Evolutionary conservation across 208 protist genomes (phyloP).

Genomic region (Porcisia deanei): DNA sequence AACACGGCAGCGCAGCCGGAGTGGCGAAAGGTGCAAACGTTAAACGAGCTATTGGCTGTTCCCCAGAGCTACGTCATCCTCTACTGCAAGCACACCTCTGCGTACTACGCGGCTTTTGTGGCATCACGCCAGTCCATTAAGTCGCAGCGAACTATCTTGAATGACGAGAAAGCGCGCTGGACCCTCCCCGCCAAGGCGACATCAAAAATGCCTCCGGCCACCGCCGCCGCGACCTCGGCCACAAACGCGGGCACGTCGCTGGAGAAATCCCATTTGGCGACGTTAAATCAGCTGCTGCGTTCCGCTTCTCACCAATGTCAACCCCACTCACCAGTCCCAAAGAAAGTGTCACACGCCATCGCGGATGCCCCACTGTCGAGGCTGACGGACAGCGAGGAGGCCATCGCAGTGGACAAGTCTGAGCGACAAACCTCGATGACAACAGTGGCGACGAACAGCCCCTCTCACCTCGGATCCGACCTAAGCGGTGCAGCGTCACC

Average conservation of each 20-base stretch:
- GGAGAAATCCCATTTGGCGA: neutral
- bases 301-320: neutral
- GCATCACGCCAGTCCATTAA: slow-evolving; percentile 13
- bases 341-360: neutral
- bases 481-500: neutral
- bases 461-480: neutral
- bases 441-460: neutral
- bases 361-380: slow-evolving; percentile 2
- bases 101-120: slow-evolving; percentile 35
- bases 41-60: slow-evolving; percentile 24
- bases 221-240: neutral
- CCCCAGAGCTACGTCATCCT: slow-evolving; percentile 27
- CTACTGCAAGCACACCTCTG: slow-evolving; percentile 27
- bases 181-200: neutral
- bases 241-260: neutral
- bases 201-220: neutral
- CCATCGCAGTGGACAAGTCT: neutral
- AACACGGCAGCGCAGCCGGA: neutral
- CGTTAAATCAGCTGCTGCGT: neutral
- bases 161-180: neutral
- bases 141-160: neutral
- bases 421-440: neutral
- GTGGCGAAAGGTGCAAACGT: slow-evolving; percentile 21
- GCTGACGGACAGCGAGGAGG: slow-evolving; percentile 2
- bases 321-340: neutral